These are phyloP conservation scores for Penicillium pulvis DNA, from an alignment of 495 filamentous ascomycete species.

Conservation along the genomic window DNA sequence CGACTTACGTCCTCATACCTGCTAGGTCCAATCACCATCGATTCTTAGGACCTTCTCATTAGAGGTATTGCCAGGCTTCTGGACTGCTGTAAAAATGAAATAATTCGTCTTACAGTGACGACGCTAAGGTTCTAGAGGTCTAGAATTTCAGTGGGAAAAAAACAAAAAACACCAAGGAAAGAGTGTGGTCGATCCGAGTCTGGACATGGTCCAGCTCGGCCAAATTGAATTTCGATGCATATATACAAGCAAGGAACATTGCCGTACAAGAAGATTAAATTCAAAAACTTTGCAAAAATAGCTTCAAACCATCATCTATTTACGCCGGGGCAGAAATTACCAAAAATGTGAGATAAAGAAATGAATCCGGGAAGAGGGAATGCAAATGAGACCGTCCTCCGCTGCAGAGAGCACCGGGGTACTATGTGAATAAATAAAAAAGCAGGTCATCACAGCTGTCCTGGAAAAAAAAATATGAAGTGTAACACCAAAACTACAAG, in stretches of 20 bases:
- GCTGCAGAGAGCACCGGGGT: constrained; percentile 21
- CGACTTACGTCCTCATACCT: constrained; percentile 1
- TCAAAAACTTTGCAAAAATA: constrained; percentile 10
- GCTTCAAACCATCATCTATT: constrained; percentile 28
- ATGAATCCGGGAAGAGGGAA: constrained; percentile 1
- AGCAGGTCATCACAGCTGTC: constrained; percentile 36
- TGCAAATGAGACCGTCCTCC: constrained; percentile 9
- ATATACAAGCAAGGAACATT: constrained; percentile 7
- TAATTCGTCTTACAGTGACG: background rate
- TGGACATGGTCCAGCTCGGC: background rate
- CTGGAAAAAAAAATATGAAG: background rate
- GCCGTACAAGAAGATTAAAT: constrained; percentile 18
- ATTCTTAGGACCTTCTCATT: background rate
- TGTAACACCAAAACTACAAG: constrained; percentile 29
- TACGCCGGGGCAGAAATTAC: constrained; percentile 26
- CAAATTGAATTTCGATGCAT: constrained; percentile 3
- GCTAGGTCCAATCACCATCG: background rate
- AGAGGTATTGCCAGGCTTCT: background rate
- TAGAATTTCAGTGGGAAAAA: background rate
- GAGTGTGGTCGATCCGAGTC: background rate
- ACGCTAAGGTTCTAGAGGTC: background rate
- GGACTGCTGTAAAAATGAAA: no score
- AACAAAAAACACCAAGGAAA: background rate
- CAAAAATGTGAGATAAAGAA: constrained; percentile 21
- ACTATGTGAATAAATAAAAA: constrained; percentile 18